Evolutionary conservation across 2,329 filamentous ascomycete genomes (phyloP).

Genomic region (Parastagonospora nodorum): DNA sequence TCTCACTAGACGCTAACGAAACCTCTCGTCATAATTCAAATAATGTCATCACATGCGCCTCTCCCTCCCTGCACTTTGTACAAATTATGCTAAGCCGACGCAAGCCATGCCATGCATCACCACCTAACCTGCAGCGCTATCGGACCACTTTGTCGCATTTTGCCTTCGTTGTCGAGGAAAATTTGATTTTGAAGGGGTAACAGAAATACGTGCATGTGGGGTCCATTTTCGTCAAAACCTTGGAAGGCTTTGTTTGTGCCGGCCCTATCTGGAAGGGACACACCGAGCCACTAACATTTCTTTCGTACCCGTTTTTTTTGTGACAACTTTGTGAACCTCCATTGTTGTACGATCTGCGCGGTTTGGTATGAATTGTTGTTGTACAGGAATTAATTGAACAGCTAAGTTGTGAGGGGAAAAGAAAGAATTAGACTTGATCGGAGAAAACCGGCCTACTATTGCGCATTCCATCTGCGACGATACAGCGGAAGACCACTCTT

Average conservation of each 20-base stretch:
- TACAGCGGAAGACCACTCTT: too few species aligned
- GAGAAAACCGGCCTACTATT: too few species aligned
- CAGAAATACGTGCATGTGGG: background rate
- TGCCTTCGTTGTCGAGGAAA: background rate
- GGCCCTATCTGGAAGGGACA: conserved; percentile 19
- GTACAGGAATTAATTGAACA: background rate
- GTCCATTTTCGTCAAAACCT: background rate
- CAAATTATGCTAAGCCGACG: conserved; percentile 19
- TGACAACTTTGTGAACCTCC: background rate
- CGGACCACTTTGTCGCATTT: background rate
- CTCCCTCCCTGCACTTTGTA: too few species aligned
- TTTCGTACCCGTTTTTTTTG: background rate
- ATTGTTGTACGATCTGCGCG: background rate
- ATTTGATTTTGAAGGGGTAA: conserved; percentile 24
- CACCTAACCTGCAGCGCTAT: background rate
- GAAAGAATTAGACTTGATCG: too few species aligned
- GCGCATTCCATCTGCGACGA: too few species aligned
- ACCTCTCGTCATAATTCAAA: too few species aligned
- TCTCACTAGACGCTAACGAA: too few species aligned
- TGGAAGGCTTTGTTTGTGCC: conserved; percentile 11
- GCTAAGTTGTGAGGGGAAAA: too few species aligned
- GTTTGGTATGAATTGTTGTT: background rate
- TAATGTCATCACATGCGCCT: too few species aligned
- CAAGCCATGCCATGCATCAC: conserved; percentile 16
- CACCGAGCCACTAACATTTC: conserved; percentile 9